Conservation (phyloP, 2,329 filamentous ascomycete species). For the Diaporthe sp. region DNA sequence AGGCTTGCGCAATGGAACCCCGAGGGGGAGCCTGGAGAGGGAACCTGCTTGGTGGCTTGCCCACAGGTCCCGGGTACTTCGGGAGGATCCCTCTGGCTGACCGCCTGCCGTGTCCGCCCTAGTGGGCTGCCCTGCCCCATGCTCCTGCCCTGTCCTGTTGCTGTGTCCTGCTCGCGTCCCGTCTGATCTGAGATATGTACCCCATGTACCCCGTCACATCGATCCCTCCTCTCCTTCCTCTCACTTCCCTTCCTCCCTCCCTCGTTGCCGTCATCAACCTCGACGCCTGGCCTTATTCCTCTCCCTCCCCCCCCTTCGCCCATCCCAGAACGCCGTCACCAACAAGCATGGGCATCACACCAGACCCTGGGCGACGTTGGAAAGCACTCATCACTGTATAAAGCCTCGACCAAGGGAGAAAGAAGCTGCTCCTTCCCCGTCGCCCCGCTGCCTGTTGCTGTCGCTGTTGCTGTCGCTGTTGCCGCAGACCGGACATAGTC, state of each 20-base stretch:
- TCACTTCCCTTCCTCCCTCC: constrained; percentile 45
- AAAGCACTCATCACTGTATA: constrained; percentile 35
- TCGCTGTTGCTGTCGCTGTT: constrained; percentile 4
- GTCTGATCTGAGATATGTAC: constrained; percentile 42
- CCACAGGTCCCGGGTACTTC: constrained; percentile 24
- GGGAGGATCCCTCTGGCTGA: constrained; percentile 30
- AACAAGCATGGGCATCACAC: constrained; percentile 39
- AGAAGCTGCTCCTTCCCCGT: constrained; percentile 1
- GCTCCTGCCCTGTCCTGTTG: constrained; percentile 29
- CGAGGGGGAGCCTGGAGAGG: neutral
- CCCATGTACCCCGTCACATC: constrained; percentile 42
- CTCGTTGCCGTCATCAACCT: constrained; percentile 47
- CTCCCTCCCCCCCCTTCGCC: constrained; percentile 36
- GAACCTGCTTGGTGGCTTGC: constrained; percentile 23
- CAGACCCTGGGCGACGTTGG: constrained; percentile 39
- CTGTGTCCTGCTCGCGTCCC: constrained; percentile 22
- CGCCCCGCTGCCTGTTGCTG: constrained; percentile 11
- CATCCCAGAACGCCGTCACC: constrained; percentile 32
- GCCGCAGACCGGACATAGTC: neutral
- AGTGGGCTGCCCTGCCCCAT: constrained; percentile 32
- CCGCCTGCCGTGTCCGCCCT: constrained; percentile 39
- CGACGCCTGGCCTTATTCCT: neutral
- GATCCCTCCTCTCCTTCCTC: constrained; percentile 32
- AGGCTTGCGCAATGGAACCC: constrained; percentile 14
- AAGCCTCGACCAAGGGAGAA: neutral